A percentile compares a stretch with the other conserved stretches of the same genome.
Conservation (phyloP, 148 eudicot species). For the Rhododendron ferrugineum region DNA sequence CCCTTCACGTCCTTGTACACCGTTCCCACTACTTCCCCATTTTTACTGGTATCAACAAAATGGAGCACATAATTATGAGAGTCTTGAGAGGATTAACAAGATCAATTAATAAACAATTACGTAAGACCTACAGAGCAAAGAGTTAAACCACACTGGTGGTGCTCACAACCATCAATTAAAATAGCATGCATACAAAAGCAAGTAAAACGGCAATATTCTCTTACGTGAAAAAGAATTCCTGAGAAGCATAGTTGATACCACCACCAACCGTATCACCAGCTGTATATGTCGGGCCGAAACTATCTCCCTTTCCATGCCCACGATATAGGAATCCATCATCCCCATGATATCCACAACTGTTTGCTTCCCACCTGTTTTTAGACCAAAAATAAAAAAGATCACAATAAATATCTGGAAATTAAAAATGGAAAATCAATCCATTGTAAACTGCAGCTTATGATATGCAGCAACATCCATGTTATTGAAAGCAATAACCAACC, state of each 20-base stretch:
- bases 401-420: background rate
- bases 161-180: slow-evolving; percentile 13
- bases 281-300: slow-evolving; percentile 71
- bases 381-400: background rate
- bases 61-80: background rate
- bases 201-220: slow-evolving; percentile 18
- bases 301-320: slow-evolving; percentile 82
- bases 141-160: slow-evolving; percentile 2
- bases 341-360: slow-evolving; percentile 96
- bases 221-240: slow-evolving; percentile 94
- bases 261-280: slow-evolving; percentile 85
- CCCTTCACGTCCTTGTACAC: slow-evolving; percentile 75
- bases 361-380: slow-evolving; percentile 80
- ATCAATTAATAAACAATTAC: background rate
- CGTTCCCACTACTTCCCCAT: slow-evolving; percentile 63
- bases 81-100: slow-evolving; percentile 10
- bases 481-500: background rate
- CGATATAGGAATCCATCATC: slow-evolving; percentile 87
- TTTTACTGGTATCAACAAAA: slow-evolving; percentile 52
- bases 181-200: slow-evolving; percentile 12
- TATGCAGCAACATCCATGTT: background rate
- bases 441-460: background rate
- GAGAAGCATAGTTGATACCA: slow-evolving; percentile 83
- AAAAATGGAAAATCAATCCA: background rate
- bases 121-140: background rate